Conservation (phyloP, 345 rosid species). For the Populus deltoides region DNA sequence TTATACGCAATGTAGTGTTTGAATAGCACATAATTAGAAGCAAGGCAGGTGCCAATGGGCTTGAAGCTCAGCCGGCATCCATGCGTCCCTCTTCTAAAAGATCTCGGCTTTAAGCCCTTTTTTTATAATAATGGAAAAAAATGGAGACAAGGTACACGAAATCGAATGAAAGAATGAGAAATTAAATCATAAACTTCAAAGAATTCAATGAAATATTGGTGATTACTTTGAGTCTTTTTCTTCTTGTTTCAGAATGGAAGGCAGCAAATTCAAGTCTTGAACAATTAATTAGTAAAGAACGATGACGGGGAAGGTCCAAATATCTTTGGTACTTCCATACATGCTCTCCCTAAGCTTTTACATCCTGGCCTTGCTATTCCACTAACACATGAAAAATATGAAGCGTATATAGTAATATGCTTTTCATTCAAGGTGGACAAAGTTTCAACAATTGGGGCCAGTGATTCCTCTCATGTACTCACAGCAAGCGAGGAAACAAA, state of each 20-base stretch:
- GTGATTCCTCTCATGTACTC: background rate
- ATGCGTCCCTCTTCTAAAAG: background rate
- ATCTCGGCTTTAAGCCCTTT: background rate
- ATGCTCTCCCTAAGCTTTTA: background rate
- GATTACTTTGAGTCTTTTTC: background rate
- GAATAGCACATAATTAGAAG: background rate
- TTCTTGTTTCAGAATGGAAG: background rate
- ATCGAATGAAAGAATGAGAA: background rate
- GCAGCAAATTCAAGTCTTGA: background rate
- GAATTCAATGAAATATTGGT: background rate
- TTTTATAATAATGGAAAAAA: too few species aligned
- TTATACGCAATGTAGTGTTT: background rate
- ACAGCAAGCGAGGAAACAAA: background rate
- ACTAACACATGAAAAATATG: background rate
- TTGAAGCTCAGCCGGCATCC: too few species aligned
- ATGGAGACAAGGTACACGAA: background rate
- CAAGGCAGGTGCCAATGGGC: background rate
- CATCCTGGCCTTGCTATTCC: background rate
- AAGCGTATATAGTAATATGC: background rate
- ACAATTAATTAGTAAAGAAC: background rate
- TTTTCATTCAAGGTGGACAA: background rate
- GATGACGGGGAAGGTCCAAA: background rate
- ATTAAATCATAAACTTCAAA: background rate
- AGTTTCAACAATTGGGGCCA: background rate
- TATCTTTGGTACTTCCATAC: background rate